These are phyloP conservation scores for Millerago galiae DNA, from an alignment of 805 yeast genomes.

Conservation along the genomic window DNA sequence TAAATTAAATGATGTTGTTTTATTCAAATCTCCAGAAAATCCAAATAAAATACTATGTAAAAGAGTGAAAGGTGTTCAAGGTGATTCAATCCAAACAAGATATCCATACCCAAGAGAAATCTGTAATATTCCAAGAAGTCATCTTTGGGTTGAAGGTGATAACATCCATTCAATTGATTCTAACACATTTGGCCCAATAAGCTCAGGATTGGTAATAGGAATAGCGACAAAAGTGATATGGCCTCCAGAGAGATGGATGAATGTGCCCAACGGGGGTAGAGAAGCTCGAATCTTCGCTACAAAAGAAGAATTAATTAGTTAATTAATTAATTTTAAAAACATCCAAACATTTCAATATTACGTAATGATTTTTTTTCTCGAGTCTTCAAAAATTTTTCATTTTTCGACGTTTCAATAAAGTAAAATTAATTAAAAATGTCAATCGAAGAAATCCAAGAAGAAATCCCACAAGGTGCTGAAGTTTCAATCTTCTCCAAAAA, in stretches of 20 bases:
- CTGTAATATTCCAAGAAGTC: slow-evolving; percentile 67
- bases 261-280: slow-evolving; percentile 47
- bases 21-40: slow-evolving; percentile 74
- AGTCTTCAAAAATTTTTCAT: neutral
- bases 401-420: neutral
- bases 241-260: slow-evolving; percentile 58
- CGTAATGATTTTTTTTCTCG: neutral
- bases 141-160: slow-evolving; percentile 95
- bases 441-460: slow-evolving; percentile 31
- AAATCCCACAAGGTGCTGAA: slow-evolving; percentile 79
- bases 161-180: slow-evolving; percentile 79
- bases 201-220: slow-evolving; percentile 75
- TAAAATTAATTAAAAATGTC: slow-evolving; percentile 21
- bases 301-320: too few species aligned
- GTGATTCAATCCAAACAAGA: slow-evolving; percentile 59
- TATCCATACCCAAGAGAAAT: slow-evolving; percentile 59
- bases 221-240: slow-evolving; percentile 63
- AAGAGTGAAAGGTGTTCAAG: slow-evolving; percentile 69
- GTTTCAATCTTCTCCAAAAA: slow-evolving; percentile 78
- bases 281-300: slow-evolving; percentile 32
- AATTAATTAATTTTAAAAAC: neutral
- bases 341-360: neutral
- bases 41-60: slow-evolving; percentile 75
- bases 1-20: slow-evolving; percentile 61
- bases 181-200: slow-evolving; percentile 82